Conservation (phyloP, 306 rosid genomes). For the Vigna radiata region DNA sequence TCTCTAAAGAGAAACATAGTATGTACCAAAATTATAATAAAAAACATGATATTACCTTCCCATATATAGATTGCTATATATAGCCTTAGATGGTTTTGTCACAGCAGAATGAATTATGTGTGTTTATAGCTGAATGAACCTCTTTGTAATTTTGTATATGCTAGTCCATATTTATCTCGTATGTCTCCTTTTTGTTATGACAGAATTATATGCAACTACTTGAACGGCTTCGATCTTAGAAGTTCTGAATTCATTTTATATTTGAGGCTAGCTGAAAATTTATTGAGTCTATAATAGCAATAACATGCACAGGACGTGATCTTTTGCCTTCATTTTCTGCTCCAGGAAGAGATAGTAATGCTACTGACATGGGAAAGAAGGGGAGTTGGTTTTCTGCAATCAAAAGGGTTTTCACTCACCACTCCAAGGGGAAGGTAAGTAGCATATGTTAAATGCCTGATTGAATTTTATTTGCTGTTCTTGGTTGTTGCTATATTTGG, state of each 20-base stretch:
- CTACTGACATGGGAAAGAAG: constrained; percentile 92
- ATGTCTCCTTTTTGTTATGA: constrained; percentile 1
- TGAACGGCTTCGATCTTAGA: constrained; percentile 29
- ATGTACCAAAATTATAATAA: constrained; percentile 2
- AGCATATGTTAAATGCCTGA: constrained; percentile 46
- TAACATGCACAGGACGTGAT: constrained; percentile 27
- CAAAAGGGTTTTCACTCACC: constrained; percentile 81
- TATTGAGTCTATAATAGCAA: neutral
- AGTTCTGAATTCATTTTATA: constrained; percentile 11
- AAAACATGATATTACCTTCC: neutral
- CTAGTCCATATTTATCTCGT: constrained; percentile 6
- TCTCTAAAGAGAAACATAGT: constrained; percentile 37
- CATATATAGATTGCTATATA: neutral
- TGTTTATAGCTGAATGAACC: neutral
- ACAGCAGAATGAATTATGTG: neutral
- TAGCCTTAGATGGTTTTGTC: neutral
- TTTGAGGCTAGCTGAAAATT: constrained; percentile 22
- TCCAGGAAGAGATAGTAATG: constrained; percentile 75
- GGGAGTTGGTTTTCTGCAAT: constrained; percentile 97
- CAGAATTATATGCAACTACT: neutral
- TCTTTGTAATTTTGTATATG: constrained; percentile 15
- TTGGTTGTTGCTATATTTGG: constrained; percentile 2
- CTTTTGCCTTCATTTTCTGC: constrained; percentile 37
- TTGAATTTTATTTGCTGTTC: neutral
- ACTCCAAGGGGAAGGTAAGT: constrained; percentile 77